Percentiles rank a stretch among this genome's conserved stretches.
These are phyloP conservation scores for Diutina siamensis DNA, from an alignment of 1,139 yeast species.

Conservation along the genomic window DNA sequence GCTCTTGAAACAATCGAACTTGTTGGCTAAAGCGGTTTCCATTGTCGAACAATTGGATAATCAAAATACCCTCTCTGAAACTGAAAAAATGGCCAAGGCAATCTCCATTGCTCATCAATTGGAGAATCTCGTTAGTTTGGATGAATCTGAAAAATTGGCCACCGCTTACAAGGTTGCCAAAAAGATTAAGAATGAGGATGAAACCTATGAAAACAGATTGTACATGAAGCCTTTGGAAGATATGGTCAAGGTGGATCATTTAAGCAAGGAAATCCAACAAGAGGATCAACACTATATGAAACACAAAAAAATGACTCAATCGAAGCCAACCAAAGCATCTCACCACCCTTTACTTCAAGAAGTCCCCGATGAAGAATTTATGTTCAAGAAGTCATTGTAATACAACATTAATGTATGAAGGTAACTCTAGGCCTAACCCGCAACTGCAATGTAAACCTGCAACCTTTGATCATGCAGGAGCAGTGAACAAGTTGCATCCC, in stretches of 20 bases:
- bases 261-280: neutral
- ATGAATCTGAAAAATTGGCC: neutral
- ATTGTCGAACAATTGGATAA: constrained; percentile 1
- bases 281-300: neutral
- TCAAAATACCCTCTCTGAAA: neutral
- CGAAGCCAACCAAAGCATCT: neutral
- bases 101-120: neutral
- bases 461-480: too few relatives aligned
- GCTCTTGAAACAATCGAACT: neutral
- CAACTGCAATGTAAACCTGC: too few relatives aligned
- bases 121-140: neutral
- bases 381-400: neutral
- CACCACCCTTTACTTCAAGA: neutral
- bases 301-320: too few relatives aligned
- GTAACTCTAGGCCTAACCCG: too few relatives aligned
- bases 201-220: neutral
- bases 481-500: too few relatives aligned
- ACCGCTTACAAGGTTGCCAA: constrained; percentile 1
- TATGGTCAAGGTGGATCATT: neutral
- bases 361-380: constrained; percentile 1
- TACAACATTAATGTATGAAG: too few relatives aligned
- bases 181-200: neutral
- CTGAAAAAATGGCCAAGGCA: constrained; percentile 2
- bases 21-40: neutral
- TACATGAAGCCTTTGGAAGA: constrained; percentile 4